Conservation (phyloP, 2,329 filamentous ascomycete genomes). For the Verticillium albo-atrum region DNA sequence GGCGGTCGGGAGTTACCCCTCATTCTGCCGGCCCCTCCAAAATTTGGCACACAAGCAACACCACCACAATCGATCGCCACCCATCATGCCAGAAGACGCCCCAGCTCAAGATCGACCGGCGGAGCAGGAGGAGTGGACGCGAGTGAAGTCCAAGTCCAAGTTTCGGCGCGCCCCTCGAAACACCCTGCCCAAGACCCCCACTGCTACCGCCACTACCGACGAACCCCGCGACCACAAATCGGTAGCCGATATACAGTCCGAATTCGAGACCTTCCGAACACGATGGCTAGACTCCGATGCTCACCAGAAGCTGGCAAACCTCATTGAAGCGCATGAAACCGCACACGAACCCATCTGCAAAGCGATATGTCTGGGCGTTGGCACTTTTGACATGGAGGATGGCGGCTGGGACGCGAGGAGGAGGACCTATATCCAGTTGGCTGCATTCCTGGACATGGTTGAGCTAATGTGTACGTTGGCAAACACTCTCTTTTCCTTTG, state of each 20-base stretch:
- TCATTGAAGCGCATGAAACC: slow-evolving; percentile 22
- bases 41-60: neutral
- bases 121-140: slow-evolving; percentile 14
- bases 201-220: neutral
- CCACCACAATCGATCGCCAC: neutral
- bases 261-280: slow-evolving; percentile 20
- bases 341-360: slow-evolving; percentile 21
- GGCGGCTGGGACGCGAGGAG: slow-evolving; percentile 39
- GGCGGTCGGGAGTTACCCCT: neutral
- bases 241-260: slow-evolving; percentile 20
- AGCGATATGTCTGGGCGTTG: slow-evolving; percentile 52
- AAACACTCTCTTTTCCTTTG: too few species aligned
- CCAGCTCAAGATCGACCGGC: neutral
- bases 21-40: slow-evolving; percentile 8
- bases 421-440: slow-evolving; percentile 46
- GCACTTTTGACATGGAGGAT: slow-evolving; percentile 48
- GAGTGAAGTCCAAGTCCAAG: slow-evolving; percentile 13
- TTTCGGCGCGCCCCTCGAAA: slow-evolving; percentile 5
- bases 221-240: slow-evolving; percentile 9
- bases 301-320: slow-evolving; percentile 24
- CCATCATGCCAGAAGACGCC: neutral
- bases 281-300: slow-evolving; percentile 21
- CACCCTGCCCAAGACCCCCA: neutral
- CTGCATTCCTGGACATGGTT: slow-evolving; percentile 46
- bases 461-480: slow-evolving; percentile 31